phyloP scores from a whole-genome alignment of 2,329 filamentous ascomycete genomes.

The Penicillium sp. region DNA sequence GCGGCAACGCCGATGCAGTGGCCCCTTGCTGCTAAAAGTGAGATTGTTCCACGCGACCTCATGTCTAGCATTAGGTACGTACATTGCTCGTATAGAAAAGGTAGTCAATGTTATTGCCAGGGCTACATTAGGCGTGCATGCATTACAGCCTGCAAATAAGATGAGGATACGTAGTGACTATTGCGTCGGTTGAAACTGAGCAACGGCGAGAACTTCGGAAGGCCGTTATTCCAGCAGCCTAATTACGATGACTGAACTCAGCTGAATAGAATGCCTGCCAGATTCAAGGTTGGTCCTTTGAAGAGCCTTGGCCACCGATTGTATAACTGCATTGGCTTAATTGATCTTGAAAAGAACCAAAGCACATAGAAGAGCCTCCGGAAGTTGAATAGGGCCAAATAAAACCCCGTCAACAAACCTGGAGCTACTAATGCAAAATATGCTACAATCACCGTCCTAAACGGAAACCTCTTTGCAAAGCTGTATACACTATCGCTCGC shows the following conservation, averaged over 20 bases:
- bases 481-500: background rate
- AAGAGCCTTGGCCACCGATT: background rate
- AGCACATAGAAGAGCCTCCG: no score
- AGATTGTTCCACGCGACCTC: background rate
- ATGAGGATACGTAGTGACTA: background rate
- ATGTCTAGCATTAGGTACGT: background rate
- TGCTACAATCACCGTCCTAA: background rate
- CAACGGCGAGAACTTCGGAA: background rate
- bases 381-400: no score
- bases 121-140: background rate
- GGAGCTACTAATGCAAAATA: no score
- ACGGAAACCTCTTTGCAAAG: background rate
- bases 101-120: background rate
- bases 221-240: background rate
- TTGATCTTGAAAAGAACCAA: no score
- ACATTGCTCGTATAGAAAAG: background rate
- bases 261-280: background rate
- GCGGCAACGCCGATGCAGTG: constrained; percentile 2
- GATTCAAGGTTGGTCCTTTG: background rate
- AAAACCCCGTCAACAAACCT: no score
- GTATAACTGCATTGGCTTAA: background rate
- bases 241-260: background rate
- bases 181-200: background rate
- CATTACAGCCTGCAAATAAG: background rate
- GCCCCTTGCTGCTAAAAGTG: background rate